phyloP scores from a whole-genome alignment of 73 alveolate genomes.

The Breviolum minutum region DNA sequence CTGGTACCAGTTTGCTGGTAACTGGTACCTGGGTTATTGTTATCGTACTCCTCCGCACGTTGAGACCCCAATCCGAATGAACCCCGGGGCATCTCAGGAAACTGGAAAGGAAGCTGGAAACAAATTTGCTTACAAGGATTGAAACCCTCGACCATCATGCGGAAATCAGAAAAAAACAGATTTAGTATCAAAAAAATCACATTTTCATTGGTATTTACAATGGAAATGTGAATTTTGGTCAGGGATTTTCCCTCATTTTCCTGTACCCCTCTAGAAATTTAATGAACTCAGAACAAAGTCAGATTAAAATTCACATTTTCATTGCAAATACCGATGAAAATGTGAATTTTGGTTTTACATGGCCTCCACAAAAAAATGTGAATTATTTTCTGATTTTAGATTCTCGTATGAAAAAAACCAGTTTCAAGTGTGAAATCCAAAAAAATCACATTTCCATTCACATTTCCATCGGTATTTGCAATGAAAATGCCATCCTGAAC shows the following conservation, averaged over 20 bases:
- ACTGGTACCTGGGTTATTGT: not conserved
- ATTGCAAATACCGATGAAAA: not conserved
- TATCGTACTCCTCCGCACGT: not conserved
- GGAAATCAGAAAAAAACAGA: too few species aligned
- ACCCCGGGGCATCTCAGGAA: too few species aligned
- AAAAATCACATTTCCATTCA: not conserved
- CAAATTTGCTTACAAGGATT: too few species aligned
- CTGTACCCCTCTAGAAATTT: too few species aligned
- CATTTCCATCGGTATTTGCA: not conserved
- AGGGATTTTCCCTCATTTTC: not conserved
- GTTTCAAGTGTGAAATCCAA: not conserved
- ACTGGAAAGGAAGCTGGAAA: not conserved
- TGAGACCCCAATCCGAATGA: too few species aligned
- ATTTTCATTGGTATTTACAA: not conserved
- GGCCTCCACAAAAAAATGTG: not conserved
- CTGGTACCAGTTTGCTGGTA: too few species aligned
- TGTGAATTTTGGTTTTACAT: not conserved
- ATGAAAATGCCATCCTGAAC: not conserved
- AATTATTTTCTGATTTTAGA: not conserved
- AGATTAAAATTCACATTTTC: not conserved
- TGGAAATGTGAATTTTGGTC: not conserved
- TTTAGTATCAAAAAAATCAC: not conserved
- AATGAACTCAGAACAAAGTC: too few species aligned
- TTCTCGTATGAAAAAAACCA: not conserved
- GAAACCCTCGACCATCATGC: too few species aligned